These are phyloP conservation scores for Dactylellina leptospora DNA, from an alignment of 2,329 filamentous ascomycete genomes.

Conservation along the genomic window DNA sequence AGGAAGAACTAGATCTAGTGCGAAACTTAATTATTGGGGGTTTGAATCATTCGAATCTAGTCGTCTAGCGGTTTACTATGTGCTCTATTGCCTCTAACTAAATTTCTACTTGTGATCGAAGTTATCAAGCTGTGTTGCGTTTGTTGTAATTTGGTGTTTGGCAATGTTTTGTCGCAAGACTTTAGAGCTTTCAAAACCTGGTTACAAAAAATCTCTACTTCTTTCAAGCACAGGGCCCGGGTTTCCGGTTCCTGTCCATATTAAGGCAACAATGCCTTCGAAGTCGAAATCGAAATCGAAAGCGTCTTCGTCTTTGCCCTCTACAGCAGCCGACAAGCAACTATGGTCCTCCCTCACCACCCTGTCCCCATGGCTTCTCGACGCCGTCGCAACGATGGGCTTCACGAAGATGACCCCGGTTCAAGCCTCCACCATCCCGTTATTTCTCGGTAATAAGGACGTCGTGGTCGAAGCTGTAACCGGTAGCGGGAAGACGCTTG, in stretches of 20 bases:
- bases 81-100: too few species aligned
- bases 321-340: conserved; percentile 63
- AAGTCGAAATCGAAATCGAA: conserved; percentile 57
- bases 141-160: too few species aligned
- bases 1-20: too few species aligned
- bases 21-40: too few species aligned
- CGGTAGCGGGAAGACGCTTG: conserved; percentile 87
- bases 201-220: too few species aligned
- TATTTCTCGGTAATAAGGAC: conserved; percentile 89
- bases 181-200: too few species aligned
- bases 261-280: conserved; percentile 30
- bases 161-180: too few species aligned
- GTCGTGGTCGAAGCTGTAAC: conserved; percentile 94
- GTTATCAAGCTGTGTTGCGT: too few species aligned
- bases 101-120: too few species aligned
- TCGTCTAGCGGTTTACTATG: too few species aligned
- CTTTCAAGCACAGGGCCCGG: not conserved
- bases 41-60: too few species aligned
- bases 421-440: conserved; percentile 88
- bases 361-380: conserved; percentile 81
- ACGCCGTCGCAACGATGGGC: conserved; percentile 83
- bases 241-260: conserved; percentile 34
- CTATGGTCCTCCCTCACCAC: conserved; percentile 75
- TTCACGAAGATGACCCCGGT: conserved; percentile 90
- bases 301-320: conserved; percentile 62